These are phyloP conservation scores for Exidia glandulosa DNA, from an alignment of 768 basidiomycete species.

Conservation along the genomic window DNA sequence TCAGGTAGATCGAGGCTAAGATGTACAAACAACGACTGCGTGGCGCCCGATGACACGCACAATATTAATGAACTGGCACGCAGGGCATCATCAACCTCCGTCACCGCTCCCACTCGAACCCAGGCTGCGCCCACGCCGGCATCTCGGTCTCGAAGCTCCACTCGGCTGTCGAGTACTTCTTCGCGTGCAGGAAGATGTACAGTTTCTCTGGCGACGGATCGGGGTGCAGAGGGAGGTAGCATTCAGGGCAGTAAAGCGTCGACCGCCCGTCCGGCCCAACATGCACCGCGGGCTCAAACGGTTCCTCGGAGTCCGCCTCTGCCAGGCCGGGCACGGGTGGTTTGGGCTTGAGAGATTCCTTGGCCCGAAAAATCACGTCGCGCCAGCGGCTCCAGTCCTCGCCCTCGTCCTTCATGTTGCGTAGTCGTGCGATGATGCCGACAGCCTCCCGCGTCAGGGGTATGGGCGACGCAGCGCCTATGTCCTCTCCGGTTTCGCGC, in stretches of 20 bases:
- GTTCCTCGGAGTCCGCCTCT: not conserved
- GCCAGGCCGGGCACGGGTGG: not conserved
- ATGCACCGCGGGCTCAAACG: not conserved
- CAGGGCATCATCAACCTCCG: too few relatives aligned
- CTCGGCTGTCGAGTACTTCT: conserved; percentile 70
- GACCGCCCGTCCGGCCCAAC: conserved; percentile 1
- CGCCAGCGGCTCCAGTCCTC: conserved; percentile 88
- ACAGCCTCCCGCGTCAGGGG: conserved; percentile 69
- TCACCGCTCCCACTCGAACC: not conserved
- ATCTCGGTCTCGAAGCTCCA: conserved; percentile 78
- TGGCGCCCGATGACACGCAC: too few relatives aligned
- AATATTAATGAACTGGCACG: too few relatives aligned
- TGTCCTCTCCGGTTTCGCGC: conserved; percentile 77
- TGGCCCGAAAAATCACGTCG: conserved; percentile 72
- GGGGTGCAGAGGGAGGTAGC: conserved; percentile 84
- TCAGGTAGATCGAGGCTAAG: too few relatives aligned
- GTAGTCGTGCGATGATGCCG: conserved; percentile 60
- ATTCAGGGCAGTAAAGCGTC: conserved; percentile 69
- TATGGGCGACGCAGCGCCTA: conserved; percentile 80
- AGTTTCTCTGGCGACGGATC: conserved; percentile 88
- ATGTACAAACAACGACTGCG: too few relatives aligned
- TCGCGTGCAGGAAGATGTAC: conserved; percentile 92
- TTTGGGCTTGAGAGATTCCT: conserved; percentile 39
- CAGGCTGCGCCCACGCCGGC: conserved; percentile 68
- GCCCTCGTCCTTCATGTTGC: conserved; percentile 83